phyloP scores from a whole-genome alignment of 352 stramenopile species.

The Globisporangium lucens region DNA sequence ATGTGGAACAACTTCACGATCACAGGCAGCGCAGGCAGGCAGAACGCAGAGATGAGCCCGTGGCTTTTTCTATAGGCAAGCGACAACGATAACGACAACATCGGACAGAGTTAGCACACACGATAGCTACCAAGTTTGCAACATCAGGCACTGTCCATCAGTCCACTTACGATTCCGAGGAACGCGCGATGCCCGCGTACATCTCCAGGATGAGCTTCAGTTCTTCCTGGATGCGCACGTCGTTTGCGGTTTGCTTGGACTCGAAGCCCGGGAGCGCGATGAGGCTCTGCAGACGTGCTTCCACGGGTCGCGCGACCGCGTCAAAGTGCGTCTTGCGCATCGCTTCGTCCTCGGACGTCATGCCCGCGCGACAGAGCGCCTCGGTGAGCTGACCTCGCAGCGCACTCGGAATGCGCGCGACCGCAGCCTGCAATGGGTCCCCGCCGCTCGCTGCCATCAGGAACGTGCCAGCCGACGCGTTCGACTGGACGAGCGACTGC shows the following conservation, averaged over 20 bases:
- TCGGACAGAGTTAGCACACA: neutral
- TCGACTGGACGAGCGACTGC: slow-evolving; percentile 71
- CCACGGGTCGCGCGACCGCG: slow-evolving; percentile 46
- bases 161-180: slow-evolving; percentile 52
- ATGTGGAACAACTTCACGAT: slow-evolving; percentile 76
- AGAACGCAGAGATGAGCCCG: slow-evolving; percentile 56
- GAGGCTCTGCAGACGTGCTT: slow-evolving; percentile 47
- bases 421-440: slow-evolving; percentile 39
- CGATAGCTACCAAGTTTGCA: neutral
- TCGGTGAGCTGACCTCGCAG: slow-evolving; percentile 65
- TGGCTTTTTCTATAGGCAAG: slow-evolving; percentile 39
- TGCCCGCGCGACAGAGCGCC: slow-evolving; percentile 68
- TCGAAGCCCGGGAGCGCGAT: slow-evolving; percentile 55
- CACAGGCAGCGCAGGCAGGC: slow-evolving; percentile 62
- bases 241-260: slow-evolving; percentile 58
- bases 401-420: slow-evolving; percentile 54
- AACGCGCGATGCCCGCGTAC: slow-evolving; percentile 74
- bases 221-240: slow-evolving; percentile 66
- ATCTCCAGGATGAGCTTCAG: slow-evolving; percentile 76
- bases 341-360: slow-evolving; percentile 46
- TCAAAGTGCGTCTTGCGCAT: slow-evolving; percentile 53
- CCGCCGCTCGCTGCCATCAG: slow-evolving; percentile 21
- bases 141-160: neutral
- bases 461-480: slow-evolving; percentile 59
- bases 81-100: neutral